These are phyloP conservation scores for Mycena metata DNA, from an alignment of 768 basidiomycete species.

Conservation along the genomic window DNA sequence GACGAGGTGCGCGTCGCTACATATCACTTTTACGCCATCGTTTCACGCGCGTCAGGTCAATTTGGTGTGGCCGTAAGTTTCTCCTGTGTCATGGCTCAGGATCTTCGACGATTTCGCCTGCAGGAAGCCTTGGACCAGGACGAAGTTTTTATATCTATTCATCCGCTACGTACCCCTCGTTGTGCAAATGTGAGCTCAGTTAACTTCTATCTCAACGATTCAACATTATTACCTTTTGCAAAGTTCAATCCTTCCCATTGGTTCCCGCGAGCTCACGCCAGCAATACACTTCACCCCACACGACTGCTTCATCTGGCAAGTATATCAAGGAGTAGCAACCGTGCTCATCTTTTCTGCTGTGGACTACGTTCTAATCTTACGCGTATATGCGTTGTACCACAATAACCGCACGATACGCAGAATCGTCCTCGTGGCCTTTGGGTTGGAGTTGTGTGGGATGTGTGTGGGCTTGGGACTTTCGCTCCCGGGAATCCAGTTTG, in stretches of 20 bases:
- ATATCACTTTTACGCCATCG: not conserved
- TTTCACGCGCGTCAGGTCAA: conserved; percentile 44
- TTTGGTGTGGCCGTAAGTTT: conserved; percentile 58
- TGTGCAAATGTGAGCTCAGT: conserved; percentile 50
- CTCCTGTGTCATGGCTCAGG: not conserved
- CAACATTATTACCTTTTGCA: not conserved
- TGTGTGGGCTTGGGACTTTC: conserved; percentile 46
- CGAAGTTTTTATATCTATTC: conserved; percentile 54
- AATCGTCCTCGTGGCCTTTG: conserved; percentile 44
- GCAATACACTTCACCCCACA: conserved; percentile 52
- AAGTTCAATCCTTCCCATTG: conserved; percentile 51
- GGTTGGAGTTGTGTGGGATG: conserved; percentile 50
- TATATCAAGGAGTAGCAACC: conserved; percentile 55
- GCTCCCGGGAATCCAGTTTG: conserved; percentile 50
- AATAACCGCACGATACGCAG: conserved; percentile 46
- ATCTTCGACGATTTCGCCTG: conserved; percentile 11
- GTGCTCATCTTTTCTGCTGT: conserved; percentile 47
- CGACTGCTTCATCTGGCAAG: conserved; percentile 60
- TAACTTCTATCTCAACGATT: not conserved
- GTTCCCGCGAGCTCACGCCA: conserved; percentile 50
- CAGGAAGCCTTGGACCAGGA: conserved; percentile 49
- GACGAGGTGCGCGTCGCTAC: conserved; percentile 50
- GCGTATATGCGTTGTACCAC: conserved; percentile 59
- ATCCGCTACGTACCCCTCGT: conserved; percentile 54
- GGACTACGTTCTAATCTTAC: conserved; percentile 56